phyloP scores from a whole-genome alignment of 1,139 yeast genomes.

The Suhomyces panamericanus region DNA sequence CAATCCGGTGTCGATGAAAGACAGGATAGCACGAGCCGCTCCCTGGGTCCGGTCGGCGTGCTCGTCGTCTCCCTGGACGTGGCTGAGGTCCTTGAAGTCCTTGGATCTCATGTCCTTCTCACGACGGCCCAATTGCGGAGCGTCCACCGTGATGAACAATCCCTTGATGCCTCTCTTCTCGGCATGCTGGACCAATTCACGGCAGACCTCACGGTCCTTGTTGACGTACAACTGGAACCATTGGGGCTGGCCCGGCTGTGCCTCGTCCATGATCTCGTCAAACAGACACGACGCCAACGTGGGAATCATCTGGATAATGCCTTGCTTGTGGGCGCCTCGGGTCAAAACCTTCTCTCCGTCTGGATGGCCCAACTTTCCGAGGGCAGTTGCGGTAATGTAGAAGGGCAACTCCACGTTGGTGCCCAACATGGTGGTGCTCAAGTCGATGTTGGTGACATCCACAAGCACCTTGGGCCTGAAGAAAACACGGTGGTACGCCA shows the following conservation, averaged over 20 bases:
- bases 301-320: constrained; percentile 78
- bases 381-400: constrained; percentile 78
- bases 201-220: constrained; percentile 59
- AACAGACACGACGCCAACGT: constrained; percentile 75
- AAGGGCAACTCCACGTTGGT: constrained; percentile 53
- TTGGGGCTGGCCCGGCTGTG: constrained; percentile 58
- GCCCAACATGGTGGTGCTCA: constrained; percentile 44
- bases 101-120: constrained; percentile 62
- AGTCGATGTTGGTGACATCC: constrained; percentile 54
- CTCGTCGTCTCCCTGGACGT: constrained; percentile 63
- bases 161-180: constrained; percentile 77
- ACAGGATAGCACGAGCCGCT: constrained; percentile 76
- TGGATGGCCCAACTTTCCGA: constrained; percentile 74
- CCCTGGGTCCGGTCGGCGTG: constrained; percentile 72
- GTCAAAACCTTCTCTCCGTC: constrained; percentile 81
- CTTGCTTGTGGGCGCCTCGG: constrained; percentile 66
- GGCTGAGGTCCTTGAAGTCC: constrained; percentile 42
- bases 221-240: constrained; percentile 94
- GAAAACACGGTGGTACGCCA: constrained; percentile 81
- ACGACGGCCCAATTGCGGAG: constrained; percentile 92
- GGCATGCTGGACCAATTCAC: constrained; percentile 64
- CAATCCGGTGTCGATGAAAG: constrained; percentile 81
- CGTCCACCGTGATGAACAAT: constrained; percentile 86
- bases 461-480: constrained; percentile 81
- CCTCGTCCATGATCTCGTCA: constrained; percentile 64